These are phyloP conservation scores for Dictyophora rubrovolvata DNA, from an alignment of 768 basidiomycete species.

Conservation along the genomic window DNA sequence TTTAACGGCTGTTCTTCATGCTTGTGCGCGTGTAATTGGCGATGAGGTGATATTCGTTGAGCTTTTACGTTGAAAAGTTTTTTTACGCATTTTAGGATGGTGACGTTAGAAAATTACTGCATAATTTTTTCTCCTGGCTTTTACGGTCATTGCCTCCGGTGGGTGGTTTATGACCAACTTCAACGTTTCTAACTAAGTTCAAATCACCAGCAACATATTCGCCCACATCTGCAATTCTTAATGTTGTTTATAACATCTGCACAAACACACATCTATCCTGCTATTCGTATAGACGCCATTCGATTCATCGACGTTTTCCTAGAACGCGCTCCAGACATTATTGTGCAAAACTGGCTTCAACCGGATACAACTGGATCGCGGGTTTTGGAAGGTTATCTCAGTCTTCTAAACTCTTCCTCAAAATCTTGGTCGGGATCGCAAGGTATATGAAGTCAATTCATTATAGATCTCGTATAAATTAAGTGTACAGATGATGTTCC, in stretches of 20 bases:
- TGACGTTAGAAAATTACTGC: slow-evolving; percentile 61
- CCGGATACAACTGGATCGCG: slow-evolving; percentile 34
- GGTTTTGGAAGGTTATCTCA: slow-evolving; percentile 70
- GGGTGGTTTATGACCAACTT: slow-evolving; percentile 13
- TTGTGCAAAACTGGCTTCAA: slow-evolving; percentile 60
- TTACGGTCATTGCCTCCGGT: slow-evolving; percentile 54
- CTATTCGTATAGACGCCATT: slow-evolving; percentile 85
- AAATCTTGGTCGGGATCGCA: slow-evolving; percentile 33
- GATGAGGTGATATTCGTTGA: slow-evolving; percentile 60
- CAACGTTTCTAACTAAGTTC: background rate
- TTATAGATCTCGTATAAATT: background rate
- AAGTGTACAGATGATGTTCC: slow-evolving; percentile 20
- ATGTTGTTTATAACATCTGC: slow-evolving; percentile 84
- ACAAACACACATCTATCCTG: slow-evolving; percentile 90
- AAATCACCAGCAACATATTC: slow-evolving; percentile 46
- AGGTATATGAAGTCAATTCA: slow-evolving; percentile 13
- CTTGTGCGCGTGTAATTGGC: slow-evolving; percentile 58
- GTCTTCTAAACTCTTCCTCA: slow-evolving; percentile 62
- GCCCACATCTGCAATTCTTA: slow-evolving; percentile 65
- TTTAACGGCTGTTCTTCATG: slow-evolving; percentile 46
- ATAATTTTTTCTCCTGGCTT: slow-evolving; percentile 65
- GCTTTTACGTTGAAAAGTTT: background rate
- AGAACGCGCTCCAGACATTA: slow-evolving; percentile 52
- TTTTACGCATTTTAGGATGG: slow-evolving; percentile 47
- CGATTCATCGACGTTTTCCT: slow-evolving; percentile 70